Conservation (phyloP, 495 filamentous ascomycete genomes). For the Pseudevernia furfuracea region DNA sequence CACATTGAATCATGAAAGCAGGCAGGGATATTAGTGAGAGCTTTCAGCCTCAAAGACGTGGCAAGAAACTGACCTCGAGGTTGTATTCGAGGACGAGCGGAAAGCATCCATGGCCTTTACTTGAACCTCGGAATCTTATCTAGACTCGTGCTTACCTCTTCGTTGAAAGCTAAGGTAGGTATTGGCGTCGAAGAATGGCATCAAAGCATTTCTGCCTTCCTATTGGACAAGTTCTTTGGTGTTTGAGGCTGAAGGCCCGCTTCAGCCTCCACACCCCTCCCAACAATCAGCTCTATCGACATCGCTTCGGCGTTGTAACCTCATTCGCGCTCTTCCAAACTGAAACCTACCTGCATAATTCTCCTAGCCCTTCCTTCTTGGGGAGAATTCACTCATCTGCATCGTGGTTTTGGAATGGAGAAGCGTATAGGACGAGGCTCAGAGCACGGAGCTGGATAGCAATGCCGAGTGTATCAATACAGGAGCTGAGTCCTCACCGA, state of each 20-base stretch:
- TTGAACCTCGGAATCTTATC: too few species aligned
- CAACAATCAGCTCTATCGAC: neutral
- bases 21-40: neutral
- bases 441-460: neutral
- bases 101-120: neutral
- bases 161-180: too few species aligned
- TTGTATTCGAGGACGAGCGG: neutral
- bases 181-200: neutral
- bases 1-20: neutral
- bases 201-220: neutral
- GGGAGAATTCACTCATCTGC: neutral
- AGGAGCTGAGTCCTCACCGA: neutral
- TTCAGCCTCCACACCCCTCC: neutral
- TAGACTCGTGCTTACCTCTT: neutral
- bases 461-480: neutral
- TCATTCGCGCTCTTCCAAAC: slow-evolving; percentile 12
- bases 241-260: neutral
- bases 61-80: neutral
- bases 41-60: neutral
- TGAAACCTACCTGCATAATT: slow-evolving; percentile 1
- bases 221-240: neutral
- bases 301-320: neutral
- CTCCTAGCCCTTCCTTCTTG: neutral
- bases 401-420: neutral
- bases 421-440: neutral